Base-by-base conservation (phyloP, 2,329 filamentous ascomycete species). In the Penicillium sclerotiorum region DNA sequence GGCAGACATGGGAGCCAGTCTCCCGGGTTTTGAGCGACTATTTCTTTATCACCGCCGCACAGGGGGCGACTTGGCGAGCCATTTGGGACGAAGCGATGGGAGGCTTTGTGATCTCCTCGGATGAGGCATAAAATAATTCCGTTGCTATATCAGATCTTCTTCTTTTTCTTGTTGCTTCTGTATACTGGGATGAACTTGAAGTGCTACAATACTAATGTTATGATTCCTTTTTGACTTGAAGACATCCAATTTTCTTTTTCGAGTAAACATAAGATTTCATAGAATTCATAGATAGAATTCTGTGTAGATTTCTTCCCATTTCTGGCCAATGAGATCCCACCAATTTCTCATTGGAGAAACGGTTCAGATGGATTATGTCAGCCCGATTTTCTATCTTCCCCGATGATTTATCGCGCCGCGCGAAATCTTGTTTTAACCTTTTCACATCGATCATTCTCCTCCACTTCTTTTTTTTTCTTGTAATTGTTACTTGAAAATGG, bases 401-500 rank as follows among this genome's bases (percentile, higher is more conserved):
- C 47, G 59, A 49, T 56, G 52, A 52, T 58, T 55, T 56, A 54
- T 60, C 53, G 55, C n/a, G n/a, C 52, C 25, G 35, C 43, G n/a
- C 39, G 37, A 51, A 36, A 42, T 49, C 38, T 55, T 50, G 22
- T 40, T 42, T 48, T 48, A 48, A n/a, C 22, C 41, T 21, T 7
- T 27, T 6, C 3, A 28, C 28, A 21, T n/a, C 37, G 27, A 32
- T 47, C 47, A 37, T 35, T 45, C 44, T 23, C 35, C 21, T 43
- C 47, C 8, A 11, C 20, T 8, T 21, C 7, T 32, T 33, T 11
- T 15, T 33, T 23, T 11, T 6, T 30, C 40, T 43, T 25, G 9
- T 15, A 20, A 13, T 33, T 25, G 9, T 39, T 13, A 25, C 20
- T 33, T 22, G 52, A 64, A 60, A 50, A 87, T 87, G 85, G 85